phyloP scores from a whole-genome alignment of 2,329 filamentous ascomycete species.

The Xylariaceae sp. region DNA sequence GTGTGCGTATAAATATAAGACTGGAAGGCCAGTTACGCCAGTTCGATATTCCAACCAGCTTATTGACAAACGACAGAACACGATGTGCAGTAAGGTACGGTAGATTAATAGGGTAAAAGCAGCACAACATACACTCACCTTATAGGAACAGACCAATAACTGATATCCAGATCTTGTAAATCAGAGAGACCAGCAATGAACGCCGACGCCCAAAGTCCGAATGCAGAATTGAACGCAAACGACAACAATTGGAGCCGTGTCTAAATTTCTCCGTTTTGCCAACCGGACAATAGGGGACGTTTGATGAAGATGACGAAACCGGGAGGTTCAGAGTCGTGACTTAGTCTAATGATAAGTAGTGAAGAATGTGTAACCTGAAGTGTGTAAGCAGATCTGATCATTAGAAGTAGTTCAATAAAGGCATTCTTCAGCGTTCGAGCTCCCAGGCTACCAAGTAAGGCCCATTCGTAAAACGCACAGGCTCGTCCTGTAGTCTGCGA shows the following conservation, averaged over 20 bases:
- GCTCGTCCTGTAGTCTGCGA: no score
- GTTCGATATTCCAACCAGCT: no score
- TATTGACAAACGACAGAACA: no score
- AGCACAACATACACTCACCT: constrained; percentile 29
- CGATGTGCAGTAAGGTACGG: no score
- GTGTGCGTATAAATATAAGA: no score
- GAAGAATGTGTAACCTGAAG: constrained; percentile 24
- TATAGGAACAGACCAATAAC: constrained; percentile 33
- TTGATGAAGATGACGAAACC: constrained; percentile 26
- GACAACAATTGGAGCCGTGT: constrained; percentile 38
- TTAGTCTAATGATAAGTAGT: constrained; percentile 19
- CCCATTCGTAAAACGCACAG: no score
- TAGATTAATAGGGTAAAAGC: no score
- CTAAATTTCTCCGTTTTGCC: constrained; percentile 28
- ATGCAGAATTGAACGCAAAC: constrained; percentile 40
- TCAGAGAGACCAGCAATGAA: constrained; percentile 42
- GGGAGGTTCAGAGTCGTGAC: constrained; percentile 21
- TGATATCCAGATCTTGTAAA: constrained; percentile 42
- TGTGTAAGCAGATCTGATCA: constrained; percentile 6
- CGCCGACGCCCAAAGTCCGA: constrained; percentile 42
- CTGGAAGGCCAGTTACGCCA: no score
- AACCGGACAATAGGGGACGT: constrained; percentile 23
- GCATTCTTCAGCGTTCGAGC: constrained; percentile 12
- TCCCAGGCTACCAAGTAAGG: no score
- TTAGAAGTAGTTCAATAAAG: background rate